Conservation (phyloP, 352 stramenopile species). For the Phytophthora hibernalis region DNA sequence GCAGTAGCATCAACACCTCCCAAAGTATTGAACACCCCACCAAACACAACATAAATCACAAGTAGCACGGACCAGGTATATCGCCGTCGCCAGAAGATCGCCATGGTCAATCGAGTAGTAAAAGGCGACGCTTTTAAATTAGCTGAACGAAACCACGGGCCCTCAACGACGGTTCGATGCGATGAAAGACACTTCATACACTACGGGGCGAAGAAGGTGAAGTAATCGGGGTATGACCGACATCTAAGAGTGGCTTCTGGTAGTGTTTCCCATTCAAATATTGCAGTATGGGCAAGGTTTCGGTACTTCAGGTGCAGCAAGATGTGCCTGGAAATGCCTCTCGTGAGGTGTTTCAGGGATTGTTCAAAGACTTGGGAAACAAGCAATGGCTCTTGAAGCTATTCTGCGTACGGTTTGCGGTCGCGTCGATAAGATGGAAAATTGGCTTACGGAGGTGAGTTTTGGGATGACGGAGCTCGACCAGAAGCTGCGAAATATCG, state of each 20-base stretch:
- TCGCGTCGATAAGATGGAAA: constrained; percentile 79
- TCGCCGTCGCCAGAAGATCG: constrained; percentile 7
- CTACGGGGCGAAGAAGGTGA: background rate
- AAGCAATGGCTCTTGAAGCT: constrained; percentile 79
- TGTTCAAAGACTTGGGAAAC: constrained; percentile 77
- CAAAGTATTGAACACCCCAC: background rate
- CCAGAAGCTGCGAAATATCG: constrained; percentile 78
- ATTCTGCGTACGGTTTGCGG: constrained; percentile 74
- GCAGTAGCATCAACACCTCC: constrained; percentile 12
- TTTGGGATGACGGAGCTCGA: constrained; percentile 82
- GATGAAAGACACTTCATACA: background rate
- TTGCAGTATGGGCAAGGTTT: constrained; percentile 38
- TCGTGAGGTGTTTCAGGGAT: constrained; percentile 67
- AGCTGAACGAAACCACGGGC: background rate
- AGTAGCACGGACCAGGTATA: constrained; percentile 2
- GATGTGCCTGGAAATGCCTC: constrained; percentile 38
- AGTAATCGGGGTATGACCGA: background rate
- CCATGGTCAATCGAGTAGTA: constrained; percentile 18
- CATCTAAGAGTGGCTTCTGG: background rate
- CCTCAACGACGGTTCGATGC: background rate
- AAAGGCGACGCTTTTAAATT: constrained; percentile 26
- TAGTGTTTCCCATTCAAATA: constrained; percentile 10
- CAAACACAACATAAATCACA: background rate
- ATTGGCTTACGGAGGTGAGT: constrained; percentile 76
- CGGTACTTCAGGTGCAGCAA: constrained; percentile 23